Base-by-base conservation (phyloP, 164 flowering plant genomes). In the Pachysandra terminalis region DNA sequence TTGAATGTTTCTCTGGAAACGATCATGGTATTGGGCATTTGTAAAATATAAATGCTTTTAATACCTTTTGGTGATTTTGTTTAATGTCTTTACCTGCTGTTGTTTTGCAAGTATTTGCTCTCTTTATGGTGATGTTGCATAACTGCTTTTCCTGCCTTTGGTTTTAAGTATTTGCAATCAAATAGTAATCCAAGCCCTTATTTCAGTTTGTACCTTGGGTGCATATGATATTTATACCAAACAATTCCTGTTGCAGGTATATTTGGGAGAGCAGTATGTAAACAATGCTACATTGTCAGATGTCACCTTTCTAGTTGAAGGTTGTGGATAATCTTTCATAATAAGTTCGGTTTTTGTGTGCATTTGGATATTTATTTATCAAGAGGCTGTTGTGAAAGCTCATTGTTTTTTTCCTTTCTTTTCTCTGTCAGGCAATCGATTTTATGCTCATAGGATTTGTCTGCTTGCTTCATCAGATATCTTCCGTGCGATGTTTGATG, bases 401-500 rank as follows among this genome's bases (percentile, higher is more conserved):
- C 19, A 37, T 24, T 63, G 12, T 63, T 55, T 51, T 62, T 23
- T 51, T n/a, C n/a, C n/a, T n/a, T n/a, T n/a, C n/a, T 27, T 61
- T 24, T 61, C 59, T 23, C 62, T 51, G 66, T 65, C 82, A 88
- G 96, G 96, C 63, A 78, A 71, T 67, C 85, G 96, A 69, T 96
- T 96, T 80, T 87, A 87, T 81, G 98, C 99, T 21, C 99, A 96
- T 73, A 77, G 97, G 66, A 93, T 93, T 67, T 93, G 98, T 69
- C 77, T 96, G 55, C 93, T 96, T 75, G 97, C 98, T 72, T 96
- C 99, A 68, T 96, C 98, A 28, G 99, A 96, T 79, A 90, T 96
- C 75, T 96, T 96, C 54, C 91, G 99, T 67, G 99, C 99, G 66
- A 96, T 96, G 99, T 96, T 96, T 80, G 97, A 96, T 84, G 99